Percentiles rank a stretch among this genome's conserved stretches.
phyloP scores from a whole-genome alignment of 192 early-diverging fungal species.

The Backusella luteola region DNA sequence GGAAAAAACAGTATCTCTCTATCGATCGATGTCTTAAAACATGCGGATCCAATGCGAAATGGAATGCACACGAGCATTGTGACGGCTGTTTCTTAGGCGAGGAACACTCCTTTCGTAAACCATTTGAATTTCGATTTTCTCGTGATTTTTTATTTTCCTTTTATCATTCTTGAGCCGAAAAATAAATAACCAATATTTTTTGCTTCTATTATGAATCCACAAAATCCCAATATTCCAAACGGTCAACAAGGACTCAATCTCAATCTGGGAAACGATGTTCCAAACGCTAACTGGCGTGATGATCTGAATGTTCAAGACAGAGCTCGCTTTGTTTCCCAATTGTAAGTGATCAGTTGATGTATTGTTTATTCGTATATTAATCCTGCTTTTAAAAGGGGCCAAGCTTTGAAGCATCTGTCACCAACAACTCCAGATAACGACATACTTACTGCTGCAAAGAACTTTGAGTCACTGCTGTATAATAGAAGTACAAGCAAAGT shows the following conservation, averaged over 20 bases:
- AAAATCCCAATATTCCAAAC: slow-evolving; percentile 17
- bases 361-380: not conserved
- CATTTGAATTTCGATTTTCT: too few species aligned
- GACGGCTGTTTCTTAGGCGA: too few species aligned
- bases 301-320: slow-evolving; percentile 33
- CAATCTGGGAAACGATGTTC: slow-evolving; percentile 17
- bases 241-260: not conserved
- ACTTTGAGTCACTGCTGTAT: slow-evolving; percentile 34
- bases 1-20: too few species aligned
- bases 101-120: too few species aligned
- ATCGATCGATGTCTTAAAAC: too few species aligned
- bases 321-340: slow-evolving; percentile 31
- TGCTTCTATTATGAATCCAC: slow-evolving; percentile 1
- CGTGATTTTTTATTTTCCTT: too few species aligned
- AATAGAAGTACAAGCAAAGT: slow-evolving; percentile 32
- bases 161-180: not conserved
- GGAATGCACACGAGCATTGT: too few species aligned
- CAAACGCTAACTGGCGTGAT: slow-evolving; percentile 37
- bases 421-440: slow-evolving; percentile 29
- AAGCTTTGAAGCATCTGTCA: slow-evolving; percentile 28
- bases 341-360: slow-evolving; percentile 16
- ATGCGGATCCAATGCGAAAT: too few species aligned
- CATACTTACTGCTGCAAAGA: slow-evolving; percentile 31
- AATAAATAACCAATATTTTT: not conserved
- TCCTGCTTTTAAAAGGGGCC: slow-evolving; percentile 15